These are phyloP conservation scores for Phanerodontia chrysosporium DNA, from an alignment of 768 basidiomycete genomes.

Conservation along the genomic window DNA sequence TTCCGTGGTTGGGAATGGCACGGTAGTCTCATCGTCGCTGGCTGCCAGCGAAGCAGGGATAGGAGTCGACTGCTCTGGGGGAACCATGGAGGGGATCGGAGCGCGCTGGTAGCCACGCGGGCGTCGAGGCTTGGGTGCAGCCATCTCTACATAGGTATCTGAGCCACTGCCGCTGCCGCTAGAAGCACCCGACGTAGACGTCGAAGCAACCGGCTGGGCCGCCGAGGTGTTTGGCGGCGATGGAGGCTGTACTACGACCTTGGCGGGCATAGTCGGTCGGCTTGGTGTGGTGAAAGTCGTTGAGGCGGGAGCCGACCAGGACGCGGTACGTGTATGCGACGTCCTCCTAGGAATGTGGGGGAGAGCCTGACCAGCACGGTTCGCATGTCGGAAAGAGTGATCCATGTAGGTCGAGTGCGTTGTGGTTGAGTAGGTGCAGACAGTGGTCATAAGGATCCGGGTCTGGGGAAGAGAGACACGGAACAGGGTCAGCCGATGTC, in stretches of 20 bases:
- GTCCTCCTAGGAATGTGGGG: slow-evolving; percentile 58
- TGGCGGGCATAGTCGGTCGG: slow-evolving; percentile 11
- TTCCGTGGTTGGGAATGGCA: slow-evolving; percentile 4
- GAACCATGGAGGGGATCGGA: slow-evolving; percentile 22
- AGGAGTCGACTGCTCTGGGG: slow-evolving; percentile 41
- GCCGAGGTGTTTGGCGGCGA: slow-evolving; percentile 18
- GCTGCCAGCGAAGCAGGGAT: slow-evolving; percentile 33
- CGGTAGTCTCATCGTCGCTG: slow-evolving; percentile 2
- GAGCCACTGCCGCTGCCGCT: slow-evolving; percentile 15
- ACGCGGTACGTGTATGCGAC: slow-evolving; percentile 22
- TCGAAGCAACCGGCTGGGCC: slow-evolving; percentile 1
- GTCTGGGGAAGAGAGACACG: background rate
- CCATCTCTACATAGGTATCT: slow-evolving; percentile 18
- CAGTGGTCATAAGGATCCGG: slow-evolving; percentile 10
- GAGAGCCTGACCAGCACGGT: slow-evolving; percentile 55
- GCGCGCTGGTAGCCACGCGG: slow-evolving; percentile 23
- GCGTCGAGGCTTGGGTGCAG: slow-evolving; percentile 20
- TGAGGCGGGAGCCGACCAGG: background rate
- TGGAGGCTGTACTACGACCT: slow-evolving; percentile 24
- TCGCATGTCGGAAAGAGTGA: slow-evolving; percentile 33
- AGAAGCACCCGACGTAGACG: slow-evolving; percentile 3
- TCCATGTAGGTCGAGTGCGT: slow-evolving; percentile 16
- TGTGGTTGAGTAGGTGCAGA: slow-evolving; percentile 12
- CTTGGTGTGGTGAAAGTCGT: slow-evolving; percentile 15
- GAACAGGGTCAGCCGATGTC: slow-evolving; percentile 8